A percentile compares a stretch with the other conserved stretches of the same genome.
Evolutionary conservation across 306 rosid genomes (phyloP).

Genomic region (Rosa multiflora): DNA sequence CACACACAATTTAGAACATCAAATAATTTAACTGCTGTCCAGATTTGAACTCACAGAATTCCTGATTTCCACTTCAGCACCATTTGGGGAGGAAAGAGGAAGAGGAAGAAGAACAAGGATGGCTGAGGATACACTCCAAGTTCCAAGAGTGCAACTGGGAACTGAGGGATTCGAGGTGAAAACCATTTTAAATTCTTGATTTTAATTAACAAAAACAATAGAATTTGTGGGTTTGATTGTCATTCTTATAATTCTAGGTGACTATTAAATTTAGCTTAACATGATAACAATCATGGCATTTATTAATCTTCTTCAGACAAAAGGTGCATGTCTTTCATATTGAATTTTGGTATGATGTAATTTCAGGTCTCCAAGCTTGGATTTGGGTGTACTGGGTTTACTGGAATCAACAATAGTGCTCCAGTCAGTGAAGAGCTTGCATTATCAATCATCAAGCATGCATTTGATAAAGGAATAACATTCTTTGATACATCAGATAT

Average conservation of each 20-base stretch:
- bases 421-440: slow-evolving; percentile 59
- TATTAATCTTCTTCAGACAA: neutral
- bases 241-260: neutral
- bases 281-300: neutral
- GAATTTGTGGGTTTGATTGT: neutral
- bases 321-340: slow-evolving; percentile 1
- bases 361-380: slow-evolving; percentile 68
- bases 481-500: slow-evolving; percentile 68
- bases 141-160: slow-evolving; percentile 27
- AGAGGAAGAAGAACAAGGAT: slow-evolving; percentile 19
- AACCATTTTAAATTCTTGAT: neutral
- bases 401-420: slow-evolving; percentile 46
- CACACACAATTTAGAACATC: neutral
- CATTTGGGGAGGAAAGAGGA: neutral
- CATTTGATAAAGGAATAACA: slow-evolving; percentile 59
- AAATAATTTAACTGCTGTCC: neutral
- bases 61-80: neutral
- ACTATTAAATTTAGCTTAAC: neutral
- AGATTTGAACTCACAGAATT: neutral
- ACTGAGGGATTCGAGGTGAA: slow-evolving; percentile 5
- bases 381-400: slow-evolving; percentile 66
- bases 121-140: slow-evolving; percentile 25
- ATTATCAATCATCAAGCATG: slow-evolving; percentile 53
- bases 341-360: neutral
- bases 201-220: neutral